Percentiles rank a stretch among this genome's conserved stretches.
These are phyloP conservation scores for Cyclotella baltica DNA, from an alignment of 108 stramenopile genomes.

Conservation along the genomic window DNA sequence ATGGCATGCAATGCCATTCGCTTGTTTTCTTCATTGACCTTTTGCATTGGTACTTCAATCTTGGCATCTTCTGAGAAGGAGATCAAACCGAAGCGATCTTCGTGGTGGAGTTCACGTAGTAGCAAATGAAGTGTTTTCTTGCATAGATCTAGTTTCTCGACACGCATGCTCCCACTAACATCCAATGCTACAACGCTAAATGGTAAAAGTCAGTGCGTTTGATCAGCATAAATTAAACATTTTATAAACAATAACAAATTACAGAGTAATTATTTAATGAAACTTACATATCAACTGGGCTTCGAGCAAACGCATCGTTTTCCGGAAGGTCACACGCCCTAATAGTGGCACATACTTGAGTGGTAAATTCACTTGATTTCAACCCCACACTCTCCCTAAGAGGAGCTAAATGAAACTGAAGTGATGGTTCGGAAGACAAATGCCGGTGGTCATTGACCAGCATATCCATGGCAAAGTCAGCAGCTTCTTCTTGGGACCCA, in stretches of 20 bases:
- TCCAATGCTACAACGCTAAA: conserved; percentile 72
- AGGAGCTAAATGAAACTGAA: conserved; percentile 37
- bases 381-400: conserved; percentile 39
- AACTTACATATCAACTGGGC: conserved; percentile 72
- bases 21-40: conserved; percentile 44
- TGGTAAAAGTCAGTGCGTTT: too few relatives aligned
- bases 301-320: conserved; percentile 31
- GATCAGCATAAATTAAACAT: too few relatives aligned
- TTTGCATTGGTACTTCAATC: conserved; percentile 50
- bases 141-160: conserved; percentile 66
- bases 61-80: conserved; percentile 56
- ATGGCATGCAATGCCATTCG: conserved; percentile 44
- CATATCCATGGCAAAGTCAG: conserved; percentile 39
- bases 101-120: conserved; percentile 52
- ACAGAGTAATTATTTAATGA: too few relatives aligned
- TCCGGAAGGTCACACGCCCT: conserved; percentile 36
- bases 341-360: conserved; percentile 43
- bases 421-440: conserved; percentile 15
- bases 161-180: conserved; percentile 56
- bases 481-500: conserved; percentile 4
- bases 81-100: conserved; percentile 70
- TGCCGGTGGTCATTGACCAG: conserved; percentile 8
- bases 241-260: too few relatives aligned
- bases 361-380: conserved; percentile 28
- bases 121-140: conserved; percentile 64